phyloP scores from a whole-genome alignment of 2,329 filamentous ascomycete genomes.

The Penicillium sp. region DNA sequence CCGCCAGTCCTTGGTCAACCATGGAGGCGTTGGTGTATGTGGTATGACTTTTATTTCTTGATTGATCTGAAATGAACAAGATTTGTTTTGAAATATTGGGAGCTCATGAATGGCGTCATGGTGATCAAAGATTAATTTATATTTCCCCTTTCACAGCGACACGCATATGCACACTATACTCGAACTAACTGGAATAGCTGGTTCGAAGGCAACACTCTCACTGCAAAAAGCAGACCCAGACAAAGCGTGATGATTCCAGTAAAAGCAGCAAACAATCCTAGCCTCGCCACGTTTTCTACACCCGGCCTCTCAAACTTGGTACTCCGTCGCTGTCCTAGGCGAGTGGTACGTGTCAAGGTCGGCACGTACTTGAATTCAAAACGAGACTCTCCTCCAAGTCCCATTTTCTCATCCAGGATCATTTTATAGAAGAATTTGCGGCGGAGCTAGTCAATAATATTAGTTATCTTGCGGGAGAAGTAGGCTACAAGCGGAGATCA shows the following conservation, averaged over 20 bases:
- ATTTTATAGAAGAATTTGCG: conserved; percentile 62
- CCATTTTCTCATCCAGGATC: conserved; percentile 67
- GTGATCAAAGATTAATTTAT: background rate
- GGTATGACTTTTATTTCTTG: too few species aligned
- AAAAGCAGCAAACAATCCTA: conserved; percentile 31
- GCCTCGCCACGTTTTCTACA: conserved; percentile 29
- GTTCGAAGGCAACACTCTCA: conserved; percentile 13
- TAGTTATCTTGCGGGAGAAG: background rate
- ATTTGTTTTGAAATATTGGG: background rate
- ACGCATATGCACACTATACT: background rate
- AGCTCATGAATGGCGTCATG: background rate
- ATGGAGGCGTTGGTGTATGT: conserved; percentile 7
- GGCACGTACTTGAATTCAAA: conserved; percentile 71
- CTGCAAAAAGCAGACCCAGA: conserved; percentile 18
- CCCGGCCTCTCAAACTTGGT: conserved; percentile 28
- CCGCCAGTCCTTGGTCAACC: conserved; percentile 21
- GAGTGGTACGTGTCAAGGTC: conserved; percentile 31
- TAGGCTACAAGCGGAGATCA: background rate
- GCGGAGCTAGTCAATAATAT: conserved; percentile 33
- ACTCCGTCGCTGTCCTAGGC: conserved; percentile 28
- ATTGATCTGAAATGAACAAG: background rate
- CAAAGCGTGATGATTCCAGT: conserved; percentile 13
- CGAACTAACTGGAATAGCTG: conserved; percentile 13
- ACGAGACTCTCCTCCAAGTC: conserved; percentile 64
- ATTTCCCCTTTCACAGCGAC: too few species aligned